These are phyloP conservation scores for Nothophoma quercina DNA, from an alignment of 2,329 filamentous ascomycete genomes.

Conservation along the genomic window DNA sequence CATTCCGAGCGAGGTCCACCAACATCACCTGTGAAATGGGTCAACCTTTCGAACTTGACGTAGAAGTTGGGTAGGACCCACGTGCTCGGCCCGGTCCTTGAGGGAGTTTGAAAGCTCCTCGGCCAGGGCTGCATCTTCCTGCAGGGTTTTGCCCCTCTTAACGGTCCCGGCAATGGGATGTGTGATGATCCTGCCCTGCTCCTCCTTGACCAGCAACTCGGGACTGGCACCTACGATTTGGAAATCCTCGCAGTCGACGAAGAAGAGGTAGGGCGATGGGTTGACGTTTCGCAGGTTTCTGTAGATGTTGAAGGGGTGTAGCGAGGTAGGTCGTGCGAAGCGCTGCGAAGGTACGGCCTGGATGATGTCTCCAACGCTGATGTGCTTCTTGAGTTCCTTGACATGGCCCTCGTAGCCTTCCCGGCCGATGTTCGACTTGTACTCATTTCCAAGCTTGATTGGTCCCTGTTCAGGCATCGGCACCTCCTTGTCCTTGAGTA, in stretches of 20 bases:
- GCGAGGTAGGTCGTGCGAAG: constrained; percentile 83
- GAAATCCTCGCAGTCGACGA: constrained; percentile 88
- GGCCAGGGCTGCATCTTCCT: constrained; percentile 83
- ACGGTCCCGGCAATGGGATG: constrained; percentile 98
- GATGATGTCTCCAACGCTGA: constrained; percentile 91
- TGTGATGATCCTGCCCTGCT: constrained; percentile 86
- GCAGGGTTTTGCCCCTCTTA: constrained; percentile 78
- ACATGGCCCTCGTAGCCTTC: constrained; percentile 93
- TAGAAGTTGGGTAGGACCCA: constrained; percentile 22
- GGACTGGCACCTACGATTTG: constrained; percentile 95
- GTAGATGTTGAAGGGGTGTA: constrained; percentile 99
- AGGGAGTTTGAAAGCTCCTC: constrained; percentile 78
- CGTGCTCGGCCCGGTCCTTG: constrained; percentile 72
- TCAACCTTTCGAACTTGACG: constrained; percentile 54
- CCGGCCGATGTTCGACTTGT: constrained; percentile 90
- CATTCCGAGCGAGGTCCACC: constrained; percentile 93
- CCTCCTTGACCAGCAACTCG: constrained; percentile 91
- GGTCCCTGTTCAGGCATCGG: constrained; percentile 79
- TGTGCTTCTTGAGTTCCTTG: constrained; percentile 84
- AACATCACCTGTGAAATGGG: constrained; percentile 81
- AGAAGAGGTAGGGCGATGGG: constrained; percentile 96
- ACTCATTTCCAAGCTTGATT: constrained; percentile 76
- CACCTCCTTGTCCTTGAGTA: constrained; percentile 76
- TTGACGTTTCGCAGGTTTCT: constrained; percentile 96
- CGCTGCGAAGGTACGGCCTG: constrained; percentile 96